Evolutionary conservation across 495 filamentous ascomycete species (phyloP), one percentile per base, ranked within the genome.

Genomic region (Aspergillus funiculosus): DNA sequence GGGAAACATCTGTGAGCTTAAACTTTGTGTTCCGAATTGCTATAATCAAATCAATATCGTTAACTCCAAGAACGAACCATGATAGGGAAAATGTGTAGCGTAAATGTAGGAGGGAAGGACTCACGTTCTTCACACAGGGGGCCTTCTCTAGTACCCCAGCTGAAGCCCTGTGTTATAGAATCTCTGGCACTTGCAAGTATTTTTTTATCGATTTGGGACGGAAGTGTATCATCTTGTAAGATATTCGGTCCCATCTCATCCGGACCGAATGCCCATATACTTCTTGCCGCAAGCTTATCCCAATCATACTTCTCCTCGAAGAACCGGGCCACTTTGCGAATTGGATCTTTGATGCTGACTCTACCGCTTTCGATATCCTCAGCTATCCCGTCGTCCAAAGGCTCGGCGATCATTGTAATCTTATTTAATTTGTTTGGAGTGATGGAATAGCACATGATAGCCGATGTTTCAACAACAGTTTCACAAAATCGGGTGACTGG

Each of bases 401-500:
- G 89, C 56, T 97, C 92, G 18, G 94, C 92, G 34, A 95, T 84
- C 88, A 97, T 95, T 36, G 92, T 98, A 61, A 98, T 86, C 64
- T 95, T 96, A 68, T 97, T 98, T 68, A 95, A 95, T 62, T 98
- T 97, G 67, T 98, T 98, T 5, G 92, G 92, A 3, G 92, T 98
- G 53, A 94, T 78, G 8, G 92, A 90, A 64, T 95, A 97, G 63
- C 92, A 97, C 72, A 96, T 96, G 46, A 94, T 95, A 20, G 91
- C 89, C 14, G 87, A 94, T 39, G 89, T 94, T 60, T 97, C 94
- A 38, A 94, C 89, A n/a, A 95, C 89, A 2, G 92, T 98, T 69
- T 98, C 92, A 65, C 88, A 94, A 73, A 98, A 98, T 21, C 92
- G 80, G 18, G 94, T 96, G 14, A 97, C 94, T 4, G 92, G 92